phyloP scores from a whole-genome alignment of 441 rosid genomes.

The Dalechampia spathulata region DNA sequence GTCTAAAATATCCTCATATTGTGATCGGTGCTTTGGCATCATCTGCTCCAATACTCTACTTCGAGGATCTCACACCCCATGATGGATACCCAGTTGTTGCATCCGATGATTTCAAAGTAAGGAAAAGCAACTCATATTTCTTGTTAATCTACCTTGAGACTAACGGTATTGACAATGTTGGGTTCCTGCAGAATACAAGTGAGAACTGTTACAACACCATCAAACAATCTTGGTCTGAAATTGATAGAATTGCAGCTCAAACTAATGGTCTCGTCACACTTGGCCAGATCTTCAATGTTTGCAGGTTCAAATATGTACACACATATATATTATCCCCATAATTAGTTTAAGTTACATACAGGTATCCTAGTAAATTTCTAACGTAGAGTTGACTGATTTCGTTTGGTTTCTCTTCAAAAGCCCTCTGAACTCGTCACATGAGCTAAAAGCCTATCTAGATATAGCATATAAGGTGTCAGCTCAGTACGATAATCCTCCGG shows the following conservation, averaged over 20 bases:
- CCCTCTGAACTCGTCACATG: no score
- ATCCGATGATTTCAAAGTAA: conserved; percentile 69
- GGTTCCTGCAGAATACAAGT: conserved; percentile 58
- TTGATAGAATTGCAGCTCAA: conserved; percentile 43
- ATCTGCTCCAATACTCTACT: conserved; percentile 87
- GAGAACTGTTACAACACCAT: conserved; percentile 67
- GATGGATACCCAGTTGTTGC: conserved; percentile 69
- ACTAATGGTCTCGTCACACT: conserved; percentile 61
- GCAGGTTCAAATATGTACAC: conserved; percentile 33
- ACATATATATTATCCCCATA: not conserved
- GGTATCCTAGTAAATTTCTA: no score
- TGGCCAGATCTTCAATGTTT: conserved; percentile 53
- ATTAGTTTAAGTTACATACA: not conserved
- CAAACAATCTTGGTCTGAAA: conserved; percentile 62
- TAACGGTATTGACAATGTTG: not conserved
- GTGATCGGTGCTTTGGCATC: conserved; percentile 86
- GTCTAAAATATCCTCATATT: conserved; percentile 86
- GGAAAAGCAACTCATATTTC: not conserved
- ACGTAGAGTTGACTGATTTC: no score
- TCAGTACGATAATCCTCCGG: no score
- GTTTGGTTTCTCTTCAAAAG: no score
- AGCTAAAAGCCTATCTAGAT: no score
- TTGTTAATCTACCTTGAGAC: not conserved
- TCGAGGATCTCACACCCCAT: conserved; percentile 70
- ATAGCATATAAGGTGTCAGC: no score